phyloP scores from a whole-genome alignment of 441 rosid genomes.

The Euphorbia schlechtendalii region DNA sequence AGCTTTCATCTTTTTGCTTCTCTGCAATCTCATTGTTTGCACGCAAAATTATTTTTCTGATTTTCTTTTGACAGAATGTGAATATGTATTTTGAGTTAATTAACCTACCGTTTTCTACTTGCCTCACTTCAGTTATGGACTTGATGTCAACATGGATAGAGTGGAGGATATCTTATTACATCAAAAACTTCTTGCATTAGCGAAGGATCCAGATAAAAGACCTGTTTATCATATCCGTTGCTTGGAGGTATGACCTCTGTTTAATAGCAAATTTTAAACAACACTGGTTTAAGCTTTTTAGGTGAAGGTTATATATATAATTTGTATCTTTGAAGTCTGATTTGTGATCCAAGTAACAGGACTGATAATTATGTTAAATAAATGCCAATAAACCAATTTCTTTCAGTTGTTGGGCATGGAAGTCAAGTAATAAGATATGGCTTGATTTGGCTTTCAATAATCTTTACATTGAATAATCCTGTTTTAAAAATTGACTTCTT shows the following conservation, averaged over 20 bases:
- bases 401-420: background rate
- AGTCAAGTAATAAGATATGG: background rate
- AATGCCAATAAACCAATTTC: background rate
- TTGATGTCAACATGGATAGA: conserved; percentile 65
- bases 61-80: background rate
- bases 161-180: conserved; percentile 62
- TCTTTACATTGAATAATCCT: background rate
- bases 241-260: conserved; percentile 42
- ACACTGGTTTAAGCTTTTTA: background rate
- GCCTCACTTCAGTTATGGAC: conserved; percentile 42
- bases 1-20: background rate
- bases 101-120: conserved; percentile 7
- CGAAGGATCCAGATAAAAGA: conserved; percentile 53
- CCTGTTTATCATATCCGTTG: conserved; percentile 61
- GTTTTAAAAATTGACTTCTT: background rate
- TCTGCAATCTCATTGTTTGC: background rate
- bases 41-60: background rate
- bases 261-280: background rate
- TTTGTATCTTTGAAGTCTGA: background rate
- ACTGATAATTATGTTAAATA: background rate
- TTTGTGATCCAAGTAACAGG: background rate
- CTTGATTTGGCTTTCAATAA: background rate
- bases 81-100: background rate
- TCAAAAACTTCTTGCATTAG: conserved; percentile 45
- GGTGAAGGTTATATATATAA: background rate